Evolutionary conservation across 129 eudicot species (phyloP).

Genomic region (Centrapalus pauciflorus): DNA sequence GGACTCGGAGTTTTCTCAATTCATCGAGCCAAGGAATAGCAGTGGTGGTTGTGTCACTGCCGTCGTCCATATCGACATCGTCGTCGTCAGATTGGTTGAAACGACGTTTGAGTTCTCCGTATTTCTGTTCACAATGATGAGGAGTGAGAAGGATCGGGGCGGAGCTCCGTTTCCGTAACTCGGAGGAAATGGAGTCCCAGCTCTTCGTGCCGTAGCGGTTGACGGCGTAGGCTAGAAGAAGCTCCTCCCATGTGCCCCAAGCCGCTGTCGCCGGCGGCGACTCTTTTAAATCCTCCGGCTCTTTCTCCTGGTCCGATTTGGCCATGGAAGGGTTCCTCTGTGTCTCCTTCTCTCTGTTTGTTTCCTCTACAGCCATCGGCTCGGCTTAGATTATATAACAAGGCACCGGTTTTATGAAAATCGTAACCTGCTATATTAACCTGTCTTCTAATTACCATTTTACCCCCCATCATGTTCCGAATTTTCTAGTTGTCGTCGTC

Average conservation of each 20-base stretch:
- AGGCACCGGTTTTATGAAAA: conserved; percentile 27
- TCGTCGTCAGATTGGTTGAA: conserved; percentile 14
- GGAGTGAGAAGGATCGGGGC: conserved; percentile 34
- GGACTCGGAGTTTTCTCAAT: conserved; percentile 65
- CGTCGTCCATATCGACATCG: conserved; percentile 17
- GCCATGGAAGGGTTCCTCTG: conserved; percentile 22
- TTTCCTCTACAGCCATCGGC: conserved; percentile 25
- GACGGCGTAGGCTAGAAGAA: conserved; percentile 81
- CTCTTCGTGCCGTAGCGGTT: conserved; percentile 71
- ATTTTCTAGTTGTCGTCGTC: background rate
- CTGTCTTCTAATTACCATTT: background rate
- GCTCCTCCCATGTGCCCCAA: conserved; percentile 98
- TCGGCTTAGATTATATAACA: conserved; percentile 28
- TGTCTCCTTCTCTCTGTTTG: conserved; percentile 11
- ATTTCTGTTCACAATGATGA: conserved; percentile 46
- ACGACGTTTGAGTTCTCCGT: conserved; percentile 60
- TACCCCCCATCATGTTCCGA: background rate
- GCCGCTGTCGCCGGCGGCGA: conserved; percentile 15
- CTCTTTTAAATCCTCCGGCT: background rate
- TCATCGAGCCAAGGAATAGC: conserved; percentile 58
- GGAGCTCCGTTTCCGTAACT: conserved; percentile 45
- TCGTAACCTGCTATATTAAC: conserved; percentile 15
- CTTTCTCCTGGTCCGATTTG: conserved; percentile 17
- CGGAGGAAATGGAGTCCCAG: conserved; percentile 76
- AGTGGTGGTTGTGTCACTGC: conserved; percentile 4